phyloP scores from a whole-genome alignment of 2,329 filamentous ascomycete species.

The Colletotrichum sp. region DNA sequence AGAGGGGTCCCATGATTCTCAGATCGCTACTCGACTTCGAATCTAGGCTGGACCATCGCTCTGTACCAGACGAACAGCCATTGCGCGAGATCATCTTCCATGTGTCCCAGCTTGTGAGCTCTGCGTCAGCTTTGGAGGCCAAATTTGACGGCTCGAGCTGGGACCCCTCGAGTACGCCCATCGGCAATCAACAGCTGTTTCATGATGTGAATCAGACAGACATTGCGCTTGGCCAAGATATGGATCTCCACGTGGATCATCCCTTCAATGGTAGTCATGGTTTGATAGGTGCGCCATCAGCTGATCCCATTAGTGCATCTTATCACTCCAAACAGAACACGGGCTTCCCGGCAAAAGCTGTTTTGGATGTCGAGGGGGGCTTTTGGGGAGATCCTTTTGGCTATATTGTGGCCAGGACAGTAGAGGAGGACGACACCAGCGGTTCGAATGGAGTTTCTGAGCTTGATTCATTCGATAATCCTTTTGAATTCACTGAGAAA shows the following conservation, averaged over 20 bases:
- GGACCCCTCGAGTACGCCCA: no score
- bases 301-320: no score
- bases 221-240: background rate
- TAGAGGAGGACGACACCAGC: background rate
- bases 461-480: background rate
- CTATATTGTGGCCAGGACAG: background rate
- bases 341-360: no score
- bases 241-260: no score
- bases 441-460: background rate
- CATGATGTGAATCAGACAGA: background rate
- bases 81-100: background rate
- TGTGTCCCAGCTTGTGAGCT: background rate
- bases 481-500: background rate
- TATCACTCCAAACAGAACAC: no score
- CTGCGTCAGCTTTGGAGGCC: background rate
- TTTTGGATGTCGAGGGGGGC: no score
- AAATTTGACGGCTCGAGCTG: background rate
- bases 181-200: no score
- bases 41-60: background rate
- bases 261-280: no score
- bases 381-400: background rate
- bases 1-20: background rate
- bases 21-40: background rate
- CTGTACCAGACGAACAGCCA: background rate
- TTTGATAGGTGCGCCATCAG: no score